Conservation (phyloP, 352 stramenopile species). For the Phytopythium oedochilum region DNA sequence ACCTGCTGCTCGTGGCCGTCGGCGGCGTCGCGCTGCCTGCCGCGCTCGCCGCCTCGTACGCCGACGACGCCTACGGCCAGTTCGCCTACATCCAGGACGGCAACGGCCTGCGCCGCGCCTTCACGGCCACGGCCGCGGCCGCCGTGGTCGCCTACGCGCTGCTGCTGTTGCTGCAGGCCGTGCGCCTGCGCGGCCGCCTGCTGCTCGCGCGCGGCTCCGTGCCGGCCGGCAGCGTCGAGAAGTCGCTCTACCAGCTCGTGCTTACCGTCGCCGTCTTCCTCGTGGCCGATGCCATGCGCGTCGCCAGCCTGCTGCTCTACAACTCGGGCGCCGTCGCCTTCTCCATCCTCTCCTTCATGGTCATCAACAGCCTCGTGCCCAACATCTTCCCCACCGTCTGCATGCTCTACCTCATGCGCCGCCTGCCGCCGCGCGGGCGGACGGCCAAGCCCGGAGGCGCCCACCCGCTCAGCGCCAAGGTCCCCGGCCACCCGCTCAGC, state of each 20-base stretch:
- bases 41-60: conserved; percentile 40
- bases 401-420: conserved; percentile 88
- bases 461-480: too few species aligned
- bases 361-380: conserved; percentile 73
- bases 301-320: conserved; percentile 57
- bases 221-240: conserved; percentile 58
- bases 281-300: conserved; percentile 61
- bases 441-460: too few species aligned
- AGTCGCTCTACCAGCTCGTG: conserved; percentile 78
- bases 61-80: conserved; percentile 52
- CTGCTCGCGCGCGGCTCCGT: conserved; percentile 69
- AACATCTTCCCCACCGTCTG: conserved; percentile 86
- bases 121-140: conserved; percentile 55
- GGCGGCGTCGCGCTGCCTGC: conserved; percentile 60
- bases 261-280: conserved; percentile 80
- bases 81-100: conserved; percentile 48
- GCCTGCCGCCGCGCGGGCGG: conserved; percentile 25
- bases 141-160: conserved; percentile 65
- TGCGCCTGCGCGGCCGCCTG: conserved; percentile 64
- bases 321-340: conserved; percentile 38
- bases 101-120: conserved; percentile 35
- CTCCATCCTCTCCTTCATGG: conserved; percentile 60
- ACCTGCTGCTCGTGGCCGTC: conserved; percentile 38
- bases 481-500: too few species aligned
- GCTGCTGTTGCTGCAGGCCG: conserved; percentile 68